A percentile compares a stretch with the other conserved stretches of the same genome.
phyloP scores from a whole-genome alignment of 345 rosid species.

The Rhizophora apiculata region DNA sequence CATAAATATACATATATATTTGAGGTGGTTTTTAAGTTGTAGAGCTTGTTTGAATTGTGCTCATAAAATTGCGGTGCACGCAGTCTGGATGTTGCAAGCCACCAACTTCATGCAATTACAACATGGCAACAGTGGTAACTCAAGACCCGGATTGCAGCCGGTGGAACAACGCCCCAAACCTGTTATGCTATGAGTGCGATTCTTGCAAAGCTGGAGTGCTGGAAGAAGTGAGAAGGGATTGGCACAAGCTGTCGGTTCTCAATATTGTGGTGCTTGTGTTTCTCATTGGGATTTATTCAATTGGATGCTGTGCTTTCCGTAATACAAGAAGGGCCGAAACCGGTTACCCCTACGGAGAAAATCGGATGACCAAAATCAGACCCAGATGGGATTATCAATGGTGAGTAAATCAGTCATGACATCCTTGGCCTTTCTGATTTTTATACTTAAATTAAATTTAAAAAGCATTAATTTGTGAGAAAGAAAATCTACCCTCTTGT shows the following conservation, averaged over 20 bases:
- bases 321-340: conserved; percentile 64
- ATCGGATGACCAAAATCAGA: conserved; percentile 67
- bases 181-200: conserved; percentile 88
- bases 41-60: background rate
- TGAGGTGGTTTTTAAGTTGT: background rate
- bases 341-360: conserved; percentile 54
- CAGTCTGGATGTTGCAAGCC: conserved; percentile 99
- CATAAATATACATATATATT: too few relatives aligned
- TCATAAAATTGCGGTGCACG: conserved; percentile 15
- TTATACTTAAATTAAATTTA: background rate
- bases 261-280: conserved; percentile 63
- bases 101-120: conserved; percentile 77
- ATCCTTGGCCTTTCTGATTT: background rate
- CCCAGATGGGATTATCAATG: conserved; percentile 77
- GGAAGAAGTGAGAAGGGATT: conserved; percentile 70
- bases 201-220: conserved; percentile 93
- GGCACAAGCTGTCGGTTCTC: conserved; percentile 78
- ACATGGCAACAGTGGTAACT: conserved; percentile 38
- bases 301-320: conserved; percentile 82
- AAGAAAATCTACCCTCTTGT: too few relatives aligned
- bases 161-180: conserved; percentile 61
- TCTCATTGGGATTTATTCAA: conserved; percentile 60
- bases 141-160: conserved; percentile 81
- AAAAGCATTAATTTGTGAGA: background rate
- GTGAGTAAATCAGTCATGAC: conserved; percentile 32